Base-by-base conservation (phyloP, 495 filamentous ascomycete genomes). In the Aspergillus saccharolyticus region DNA sequence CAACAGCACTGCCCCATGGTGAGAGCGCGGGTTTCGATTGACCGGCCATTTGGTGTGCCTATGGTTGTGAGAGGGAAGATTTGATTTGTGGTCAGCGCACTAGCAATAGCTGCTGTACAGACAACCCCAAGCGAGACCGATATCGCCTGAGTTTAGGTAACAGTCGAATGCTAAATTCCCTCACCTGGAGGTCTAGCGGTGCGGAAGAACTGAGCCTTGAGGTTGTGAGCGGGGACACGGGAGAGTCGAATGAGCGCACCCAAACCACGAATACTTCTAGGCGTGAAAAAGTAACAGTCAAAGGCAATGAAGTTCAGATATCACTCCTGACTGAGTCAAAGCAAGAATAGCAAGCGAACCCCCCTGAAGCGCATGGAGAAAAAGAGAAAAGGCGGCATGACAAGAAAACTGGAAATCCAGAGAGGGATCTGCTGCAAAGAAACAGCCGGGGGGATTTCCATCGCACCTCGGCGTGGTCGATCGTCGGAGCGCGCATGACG, bases 1-100 rank as follows among this genome's bases (percentile, higher is more conserved):
- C 92, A 56, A 96, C 83, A 44, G 94, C 94, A 66, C 83, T 86
- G 28, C 91, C 93, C 95, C 95, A 97, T 53, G 95, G 91, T 21
- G 94, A 90, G 56, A 99, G 82, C 24, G 74, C 82, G 54, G 85
- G 84, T 71, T 94, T 95, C 42, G 91, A 92, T 74, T 89, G 89
- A 46, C 74, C 86, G 47, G 85, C 77, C 92, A 97, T 97, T 54
- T 39, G 70, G 33, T 45, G 18, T 52, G 25, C 9, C 14, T 16
- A 21, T 18, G 20, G 45, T n/a, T 22, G 18, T 25, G 7, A 8
- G 21, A 53, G 1, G 0, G 21, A n/a, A n/a, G n/a, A n/a, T n/a
- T n/a, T n/a, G 17, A 56, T 39, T 39, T 39, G 33, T 6, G 33
- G 10, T 39, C 2, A 39, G 12, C 14, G 2, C 33, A 39, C 7